Evolutionary conservation across 1,139 yeast genomes (phyloP).

Genomic region (Pichia sp.): DNA sequence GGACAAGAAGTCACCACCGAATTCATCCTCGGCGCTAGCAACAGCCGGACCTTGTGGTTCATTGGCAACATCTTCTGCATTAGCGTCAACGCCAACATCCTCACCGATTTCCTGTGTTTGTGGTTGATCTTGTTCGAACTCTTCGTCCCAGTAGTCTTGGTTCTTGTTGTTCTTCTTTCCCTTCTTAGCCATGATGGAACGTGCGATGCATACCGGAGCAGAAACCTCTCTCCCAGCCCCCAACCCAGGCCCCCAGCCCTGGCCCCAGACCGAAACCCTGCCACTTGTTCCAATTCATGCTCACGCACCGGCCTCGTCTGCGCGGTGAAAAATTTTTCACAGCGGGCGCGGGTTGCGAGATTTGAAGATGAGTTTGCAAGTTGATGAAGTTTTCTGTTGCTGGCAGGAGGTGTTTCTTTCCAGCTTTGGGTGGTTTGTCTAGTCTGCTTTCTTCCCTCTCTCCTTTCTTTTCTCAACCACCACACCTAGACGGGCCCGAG

Average conservation of each 20-base stretch:
- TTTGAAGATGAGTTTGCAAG: too few relatives aligned
- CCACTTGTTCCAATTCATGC: too few relatives aligned
- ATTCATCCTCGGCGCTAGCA: slow-evolving; percentile 40
- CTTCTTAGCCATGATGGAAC: slow-evolving; percentile 32
- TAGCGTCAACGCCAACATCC: slow-evolving; percentile 16
- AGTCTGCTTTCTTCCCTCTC: too few relatives aligned
- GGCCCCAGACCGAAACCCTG: not conserved
- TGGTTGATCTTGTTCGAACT: slow-evolving; percentile 48
- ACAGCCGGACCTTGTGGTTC: slow-evolving; percentile 24
- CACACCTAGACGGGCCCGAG: slow-evolving; percentile 2
- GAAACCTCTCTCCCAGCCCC: not conserved
- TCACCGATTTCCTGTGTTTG: slow-evolving; percentile 47
- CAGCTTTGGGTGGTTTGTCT: too few relatives aligned
- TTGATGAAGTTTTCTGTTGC: too few relatives aligned
- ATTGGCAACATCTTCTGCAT: slow-evolving; percentile 23
- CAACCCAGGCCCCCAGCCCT: slow-evolving; percentile 1
- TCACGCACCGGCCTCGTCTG: too few relatives aligned
- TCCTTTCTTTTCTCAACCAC: too few relatives aligned
- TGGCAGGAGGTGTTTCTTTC: too few relatives aligned
- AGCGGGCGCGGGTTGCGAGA: too few relatives aligned
- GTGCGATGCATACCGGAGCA: not conserved
- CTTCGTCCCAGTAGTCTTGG: slow-evolving; percentile 80
- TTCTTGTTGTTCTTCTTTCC: slow-evolving; percentile 45
- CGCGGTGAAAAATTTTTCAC: not conserved
- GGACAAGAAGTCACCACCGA: slow-evolving; percentile 67